Percentiles rank a stretch among this genome's conserved stretches.
These are phyloP conservation scores for Monosporascus sp. DNA, from an alignment of 2,329 filamentous ascomycete species.

Conservation along the genomic window DNA sequence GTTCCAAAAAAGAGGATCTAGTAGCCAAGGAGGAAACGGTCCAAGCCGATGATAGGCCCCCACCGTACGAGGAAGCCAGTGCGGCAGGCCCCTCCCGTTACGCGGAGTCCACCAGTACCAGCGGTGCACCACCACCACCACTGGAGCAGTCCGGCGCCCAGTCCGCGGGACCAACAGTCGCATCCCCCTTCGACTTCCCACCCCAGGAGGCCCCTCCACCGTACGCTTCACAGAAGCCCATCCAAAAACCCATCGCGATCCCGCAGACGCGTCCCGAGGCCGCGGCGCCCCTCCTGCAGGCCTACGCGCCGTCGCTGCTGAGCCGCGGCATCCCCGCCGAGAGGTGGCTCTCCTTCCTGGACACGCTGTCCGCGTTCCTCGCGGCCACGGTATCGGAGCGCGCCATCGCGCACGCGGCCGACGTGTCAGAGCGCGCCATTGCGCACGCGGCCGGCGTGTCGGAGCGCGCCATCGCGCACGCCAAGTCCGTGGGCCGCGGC, in stretches of 20 bases:
- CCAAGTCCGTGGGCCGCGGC: constrained; percentile 30
- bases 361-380: constrained; percentile 41
- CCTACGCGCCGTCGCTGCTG: constrained; percentile 34
- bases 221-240: constrained; percentile 15
- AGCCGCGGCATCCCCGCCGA: constrained; percentile 25
- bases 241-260: constrained; percentile 32
- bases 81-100: not conserved
- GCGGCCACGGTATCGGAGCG: constrained; percentile 39
- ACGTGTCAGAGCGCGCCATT: constrained; percentile 37
- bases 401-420: constrained; percentile 39
- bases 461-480: constrained; percentile 16
- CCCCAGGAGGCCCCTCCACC: constrained; percentile 23
- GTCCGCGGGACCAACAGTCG: constrained; percentile 23
- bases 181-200: constrained; percentile 37
- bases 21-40: constrained; percentile 2
- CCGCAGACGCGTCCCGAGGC: constrained; percentile 31
- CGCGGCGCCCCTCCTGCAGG: constrained; percentile 33
- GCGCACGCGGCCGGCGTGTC: constrained; percentile 39
- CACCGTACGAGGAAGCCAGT: constrained; percentile 14
- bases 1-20: not conserved
- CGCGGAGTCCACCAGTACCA: not conserved
- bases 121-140: not conserved
- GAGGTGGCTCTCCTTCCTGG: constrained; percentile 22
- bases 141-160: not conserved
- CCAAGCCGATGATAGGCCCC: constrained; percentile 7